These are phyloP conservation scores for Lichtheimia corymbifera DNA, from an alignment of 371 early-diverging fungal species.

Conservation along the genomic window DNA sequence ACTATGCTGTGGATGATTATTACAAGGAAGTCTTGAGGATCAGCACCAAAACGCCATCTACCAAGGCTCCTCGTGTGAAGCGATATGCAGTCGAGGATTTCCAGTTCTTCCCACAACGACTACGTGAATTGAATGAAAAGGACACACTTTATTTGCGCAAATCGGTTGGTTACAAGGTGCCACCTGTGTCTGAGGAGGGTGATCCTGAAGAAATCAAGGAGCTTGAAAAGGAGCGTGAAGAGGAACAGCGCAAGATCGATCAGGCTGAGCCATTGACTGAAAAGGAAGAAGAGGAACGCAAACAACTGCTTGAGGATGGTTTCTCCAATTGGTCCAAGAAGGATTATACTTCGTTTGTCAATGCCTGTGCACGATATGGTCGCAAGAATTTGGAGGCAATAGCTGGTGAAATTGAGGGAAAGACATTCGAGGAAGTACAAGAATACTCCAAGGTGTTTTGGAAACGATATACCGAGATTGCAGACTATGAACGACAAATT, in stretches of 20 bases:
- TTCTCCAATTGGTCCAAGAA: slow-evolving; percentile 94
- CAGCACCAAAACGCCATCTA: slow-evolving; percentile 45
- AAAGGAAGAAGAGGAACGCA: slow-evolving; percentile 85
- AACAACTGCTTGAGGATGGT: slow-evolving; percentile 73
- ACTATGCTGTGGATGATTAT: slow-evolving; percentile 87
- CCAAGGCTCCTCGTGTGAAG: slow-evolving; percentile 63
- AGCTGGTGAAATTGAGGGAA: slow-evolving; percentile 85
- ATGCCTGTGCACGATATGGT: slow-evolving; percentile 91
- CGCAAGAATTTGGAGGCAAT: slow-evolving; percentile 75
- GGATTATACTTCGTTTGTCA: slow-evolving; percentile 90
- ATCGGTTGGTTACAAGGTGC: slow-evolving; percentile 63
- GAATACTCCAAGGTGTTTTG: slow-evolving; percentile 88
- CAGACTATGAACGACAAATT: slow-evolving; percentile 83
- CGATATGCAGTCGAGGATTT: slow-evolving; percentile 72
- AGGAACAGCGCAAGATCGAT: slow-evolving; percentile 86
- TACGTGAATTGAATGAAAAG: slow-evolving; percentile 80
- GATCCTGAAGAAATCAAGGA: slow-evolving; percentile 43
- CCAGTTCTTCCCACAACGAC: slow-evolving; percentile 89
- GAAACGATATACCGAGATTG: slow-evolving; percentile 80
- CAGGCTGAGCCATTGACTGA: slow-evolving; percentile 88
- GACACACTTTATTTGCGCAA: slow-evolving; percentile 71
- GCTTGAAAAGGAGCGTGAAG: slow-evolving; percentile 69
- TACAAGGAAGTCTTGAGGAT: slow-evolving; percentile 76
- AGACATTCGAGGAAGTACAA: slow-evolving; percentile 83
- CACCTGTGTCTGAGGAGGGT: slow-evolving; percentile 35